Percentiles rank a stretch among this genome's conserved stretches.
Conservation (phyloP, 116 monocot species). For the Dioscorea cayenensis region DNA sequence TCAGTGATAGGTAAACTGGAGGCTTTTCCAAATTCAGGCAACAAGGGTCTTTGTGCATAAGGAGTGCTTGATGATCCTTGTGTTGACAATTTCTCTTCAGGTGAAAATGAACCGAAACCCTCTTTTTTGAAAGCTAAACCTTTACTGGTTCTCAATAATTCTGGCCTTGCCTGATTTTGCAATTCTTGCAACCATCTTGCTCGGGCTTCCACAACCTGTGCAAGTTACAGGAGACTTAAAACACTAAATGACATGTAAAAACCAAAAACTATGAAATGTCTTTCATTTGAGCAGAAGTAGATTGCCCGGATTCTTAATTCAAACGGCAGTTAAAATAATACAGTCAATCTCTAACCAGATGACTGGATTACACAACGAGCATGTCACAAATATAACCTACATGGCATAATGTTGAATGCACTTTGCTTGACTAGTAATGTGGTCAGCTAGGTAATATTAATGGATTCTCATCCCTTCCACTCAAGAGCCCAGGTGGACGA, state of each 20-base stretch:
- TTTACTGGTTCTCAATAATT: conserved; percentile 7
- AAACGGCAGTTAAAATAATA: no score
- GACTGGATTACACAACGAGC: no score
- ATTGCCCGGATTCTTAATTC: no score
- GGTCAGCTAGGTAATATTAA: no score
- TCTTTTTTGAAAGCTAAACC: conserved; percentile 13
- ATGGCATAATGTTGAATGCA: no score
- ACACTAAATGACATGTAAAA: not conserved
- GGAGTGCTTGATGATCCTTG: not conserved
- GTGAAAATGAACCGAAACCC: not conserved
- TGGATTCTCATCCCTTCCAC: no score
- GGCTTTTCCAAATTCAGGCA: conserved; percentile 24
- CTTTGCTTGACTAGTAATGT: no score
- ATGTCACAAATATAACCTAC: no score
- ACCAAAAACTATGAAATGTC: no score
- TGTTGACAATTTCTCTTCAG: not conserved
- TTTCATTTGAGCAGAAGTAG: no score
- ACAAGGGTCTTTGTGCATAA: conserved; percentile 6
- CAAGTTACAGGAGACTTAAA: not conserved
- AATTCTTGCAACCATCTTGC: conserved; percentile 44
- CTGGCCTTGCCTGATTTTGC: conserved; percentile 30
- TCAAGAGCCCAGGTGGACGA: no score
- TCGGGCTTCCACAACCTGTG: conserved; percentile 71
- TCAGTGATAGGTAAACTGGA: conserved; percentile 17
- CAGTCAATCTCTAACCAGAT: no score